Evolutionary conservation across 148 eudicot genomes (phyloP), one percentile per base, ranked within the genome.

Genomic region (Linanthus parryae): DNA sequence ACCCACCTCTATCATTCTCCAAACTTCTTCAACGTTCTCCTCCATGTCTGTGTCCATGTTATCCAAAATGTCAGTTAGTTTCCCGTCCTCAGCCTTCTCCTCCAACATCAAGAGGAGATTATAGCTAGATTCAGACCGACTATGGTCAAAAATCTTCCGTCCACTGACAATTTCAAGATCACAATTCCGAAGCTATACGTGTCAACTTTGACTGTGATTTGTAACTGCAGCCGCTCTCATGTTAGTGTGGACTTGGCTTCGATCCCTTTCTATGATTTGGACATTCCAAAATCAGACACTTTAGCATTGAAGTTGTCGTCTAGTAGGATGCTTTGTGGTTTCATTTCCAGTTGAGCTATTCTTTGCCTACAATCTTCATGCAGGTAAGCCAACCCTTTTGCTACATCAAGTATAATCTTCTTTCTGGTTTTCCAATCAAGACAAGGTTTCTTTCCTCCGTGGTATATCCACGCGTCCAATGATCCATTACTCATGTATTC

Each of bases 131-230:
- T 57, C 61, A 2, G 51, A 40, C 3, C 23, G 61, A 57, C 40
- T 14, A 7, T 16, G 11, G 15, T 57, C 51, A 22, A 57, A 17
- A 16, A 14, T 44, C 24, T 26, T 57, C 5, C 52, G 24, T 7
- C 42, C 22, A 23, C 61, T 43, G 9, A 57, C 14, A 19, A 44
- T 57, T 25, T 57, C 61, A 13, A 57, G 22, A 57, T 22, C 38
- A 57, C 42, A 1, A 57, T 20, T 13, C 51, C 61, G 44, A 57
- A 57, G 61, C 61, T 57, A 44, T 57, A 57, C 1, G 44, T 42
- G 22, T 57, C 51, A 4, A 57, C 44, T 45, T 57, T 57, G 5
- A 33, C 44, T 2, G 44, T 57, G 2, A 57, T 57, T 4, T 33
- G 7, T 27, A 43, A 57, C 38, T 44, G 44, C 34, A 33, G 10